phyloP scores from a whole-genome alignment of 1,284 basidiomycete species.

The Ganoderma lucidum region DNA sequence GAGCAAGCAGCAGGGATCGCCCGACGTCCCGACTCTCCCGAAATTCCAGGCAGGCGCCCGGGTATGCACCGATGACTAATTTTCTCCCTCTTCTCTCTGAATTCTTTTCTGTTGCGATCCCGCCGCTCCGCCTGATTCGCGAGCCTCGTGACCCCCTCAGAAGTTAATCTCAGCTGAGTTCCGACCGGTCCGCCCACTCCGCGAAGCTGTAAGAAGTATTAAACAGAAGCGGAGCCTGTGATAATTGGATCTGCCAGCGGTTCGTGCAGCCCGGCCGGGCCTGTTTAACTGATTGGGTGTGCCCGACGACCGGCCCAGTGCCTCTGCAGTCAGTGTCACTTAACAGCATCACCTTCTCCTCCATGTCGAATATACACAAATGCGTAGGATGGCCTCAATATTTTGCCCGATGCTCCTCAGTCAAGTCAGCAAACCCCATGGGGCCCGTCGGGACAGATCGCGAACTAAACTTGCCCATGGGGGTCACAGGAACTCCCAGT shows the following conservation, averaged over 20 bases:
- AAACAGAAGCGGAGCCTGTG: too few species aligned
- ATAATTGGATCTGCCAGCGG: too few species aligned
- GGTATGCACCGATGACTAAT: slow-evolving; percentile 2
- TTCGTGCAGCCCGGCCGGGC: too few species aligned
- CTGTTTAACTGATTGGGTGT: too few species aligned
- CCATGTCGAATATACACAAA: background rate
- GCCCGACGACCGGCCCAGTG: background rate
- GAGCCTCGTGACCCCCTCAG: too few species aligned
- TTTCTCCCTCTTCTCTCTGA: background rate
- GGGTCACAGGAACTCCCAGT: slow-evolving; percentile 17
- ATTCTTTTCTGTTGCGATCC: background rate
- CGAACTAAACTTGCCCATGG: slow-evolving; percentile 2
- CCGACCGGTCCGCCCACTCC: too few species aligned
- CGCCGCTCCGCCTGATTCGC: background rate
- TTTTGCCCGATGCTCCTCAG: background rate
- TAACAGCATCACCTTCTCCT: background rate
- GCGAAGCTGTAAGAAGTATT: too few species aligned
- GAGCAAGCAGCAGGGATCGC: background rate
- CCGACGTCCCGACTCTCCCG: slow-evolving; percentile 6
- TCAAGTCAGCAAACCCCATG: background rate
- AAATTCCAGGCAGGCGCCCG: background rate
- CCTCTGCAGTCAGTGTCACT: background rate
- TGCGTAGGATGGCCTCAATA: background rate
- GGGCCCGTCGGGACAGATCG: background rate
- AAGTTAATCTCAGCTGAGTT: too few species aligned